A percentile compares a stretch with the other conserved stretches of the same genome.
Conservation (phyloP, 106 monocot genomes). For the Hemerocallis citrina region DNA sequence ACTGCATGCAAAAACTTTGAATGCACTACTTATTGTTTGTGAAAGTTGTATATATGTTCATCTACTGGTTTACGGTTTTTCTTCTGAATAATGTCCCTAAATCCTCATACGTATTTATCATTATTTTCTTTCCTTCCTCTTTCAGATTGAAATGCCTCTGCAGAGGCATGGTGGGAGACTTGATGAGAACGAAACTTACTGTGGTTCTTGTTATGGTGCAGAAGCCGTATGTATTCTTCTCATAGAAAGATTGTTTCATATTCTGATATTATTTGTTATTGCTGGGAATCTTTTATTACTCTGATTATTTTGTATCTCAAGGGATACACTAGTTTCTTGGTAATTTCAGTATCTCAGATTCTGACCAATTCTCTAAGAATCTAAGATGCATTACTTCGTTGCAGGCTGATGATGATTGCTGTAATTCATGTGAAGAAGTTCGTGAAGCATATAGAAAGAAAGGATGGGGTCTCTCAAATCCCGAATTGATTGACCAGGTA, state of each 20-base stretch:
- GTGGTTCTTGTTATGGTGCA: constrained; percentile 97
- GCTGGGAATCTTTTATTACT: too few species aligned
- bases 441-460: constrained; percentile 89
- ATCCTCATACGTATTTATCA: too few species aligned
- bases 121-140: constrained; percentile 3
- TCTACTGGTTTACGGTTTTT: too few species aligned
- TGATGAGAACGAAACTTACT: constrained; percentile 86
- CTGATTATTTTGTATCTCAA: too few species aligned
- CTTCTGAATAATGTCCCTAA: too few species aligned
- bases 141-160: constrained; percentile 89
- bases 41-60: too few species aligned
- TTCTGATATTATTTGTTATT: not conserved
- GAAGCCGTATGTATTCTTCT: constrained; percentile 43
- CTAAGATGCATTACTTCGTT: constrained; percentile 8
- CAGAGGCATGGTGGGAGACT: constrained; percentile 98
- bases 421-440: constrained; percentile 97
- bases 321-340: too few species aligned
- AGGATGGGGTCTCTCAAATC: constrained; percentile 79
- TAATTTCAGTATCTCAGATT: too few species aligned
- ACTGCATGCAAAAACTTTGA: too few species aligned
- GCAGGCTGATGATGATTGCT: constrained; percentile 92
- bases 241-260: not conserved
- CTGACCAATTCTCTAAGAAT: too few species aligned
- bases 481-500: constrained; percentile 92
- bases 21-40: too few species aligned